These are phyloP conservation scores for Grosmannia serpens DNA, from an alignment of 2,329 filamentous ascomycete species.

Conservation along the genomic window DNA sequence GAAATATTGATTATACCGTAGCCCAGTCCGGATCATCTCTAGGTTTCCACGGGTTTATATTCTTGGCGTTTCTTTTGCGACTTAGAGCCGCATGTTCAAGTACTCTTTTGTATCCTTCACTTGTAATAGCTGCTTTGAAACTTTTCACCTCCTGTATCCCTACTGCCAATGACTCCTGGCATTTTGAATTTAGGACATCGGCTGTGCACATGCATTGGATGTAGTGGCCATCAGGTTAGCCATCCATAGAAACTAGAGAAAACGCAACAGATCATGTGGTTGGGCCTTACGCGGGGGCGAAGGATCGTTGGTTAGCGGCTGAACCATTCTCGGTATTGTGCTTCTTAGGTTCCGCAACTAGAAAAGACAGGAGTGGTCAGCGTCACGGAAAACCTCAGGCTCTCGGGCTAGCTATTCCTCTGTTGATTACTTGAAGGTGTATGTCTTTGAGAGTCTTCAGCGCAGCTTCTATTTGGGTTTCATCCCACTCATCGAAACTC, in stretches of 20 bases:
- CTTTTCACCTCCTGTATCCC: constrained; percentile 40
- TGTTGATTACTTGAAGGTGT: constrained; percentile 38
- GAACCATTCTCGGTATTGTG: constrained; percentile 37
- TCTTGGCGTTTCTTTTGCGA: constrained; percentile 39
- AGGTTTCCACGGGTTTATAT: constrained; percentile 47
- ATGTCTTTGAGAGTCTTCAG: constrained; percentile 40
- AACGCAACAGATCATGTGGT: not conserved
- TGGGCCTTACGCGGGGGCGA: constrained; percentile 36
- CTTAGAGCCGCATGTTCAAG: constrained; percentile 42
- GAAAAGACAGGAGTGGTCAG: not conserved
- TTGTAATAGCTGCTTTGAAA: constrained; percentile 34
- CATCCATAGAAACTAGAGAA: not conserved
- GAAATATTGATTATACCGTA: constrained; percentile 4
- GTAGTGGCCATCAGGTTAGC: constrained; percentile 11
- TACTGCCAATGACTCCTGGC: constrained; percentile 33
- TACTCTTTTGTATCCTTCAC: constrained; percentile 35
- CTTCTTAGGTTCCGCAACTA: constrained; percentile 36
- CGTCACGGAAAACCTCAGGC: not conserved
- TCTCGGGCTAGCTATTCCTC: not conserved
- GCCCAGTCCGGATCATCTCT: constrained; percentile 51
- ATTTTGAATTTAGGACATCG: constrained; percentile 33
- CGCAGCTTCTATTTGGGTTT: constrained; percentile 36
- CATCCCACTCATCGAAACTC: constrained; percentile 28
- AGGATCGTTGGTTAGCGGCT: constrained; percentile 36
- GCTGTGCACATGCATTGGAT: constrained; percentile 25